Evolutionary conservation across 768 basidiomycete genomes (phyloP).

Genomic region (Butyriboletus loyo): DNA sequence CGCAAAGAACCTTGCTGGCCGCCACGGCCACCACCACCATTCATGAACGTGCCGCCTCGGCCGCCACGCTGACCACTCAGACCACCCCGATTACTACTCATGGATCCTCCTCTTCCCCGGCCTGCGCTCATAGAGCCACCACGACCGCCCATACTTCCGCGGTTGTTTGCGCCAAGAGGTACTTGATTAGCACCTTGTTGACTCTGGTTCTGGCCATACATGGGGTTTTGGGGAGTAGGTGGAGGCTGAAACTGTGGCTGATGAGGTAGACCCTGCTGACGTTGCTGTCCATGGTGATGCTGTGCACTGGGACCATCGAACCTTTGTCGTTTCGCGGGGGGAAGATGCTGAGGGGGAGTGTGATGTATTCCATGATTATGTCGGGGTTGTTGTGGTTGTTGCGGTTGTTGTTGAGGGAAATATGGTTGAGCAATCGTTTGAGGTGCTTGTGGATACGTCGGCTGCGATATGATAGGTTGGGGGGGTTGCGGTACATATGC

Average conservation of each 20-base stretch:
- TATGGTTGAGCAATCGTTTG: constrained; percentile 40
- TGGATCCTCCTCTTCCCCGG: constrained; percentile 49
- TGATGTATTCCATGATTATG: constrained; percentile 55
- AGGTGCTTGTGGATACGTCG: constrained; percentile 44
- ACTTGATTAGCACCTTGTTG: constrained; percentile 45
- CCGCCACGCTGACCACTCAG: constrained; percentile 42
- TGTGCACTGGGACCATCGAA: constrained; percentile 75
- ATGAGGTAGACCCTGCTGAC: constrained; percentile 48
- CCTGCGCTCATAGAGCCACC: constrained; percentile 35
- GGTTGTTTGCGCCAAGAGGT: constrained; percentile 39
- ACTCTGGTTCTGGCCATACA: constrained; percentile 34
- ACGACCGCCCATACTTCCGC: constrained; percentile 46
- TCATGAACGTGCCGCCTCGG: constrained; percentile 37
- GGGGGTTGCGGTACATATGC: constrained; percentile 65
- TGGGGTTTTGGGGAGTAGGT: constrained; percentile 24
- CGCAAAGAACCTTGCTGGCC: constrained; percentile 51
- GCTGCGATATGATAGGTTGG: constrained; percentile 50
- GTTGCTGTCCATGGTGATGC: constrained; percentile 36
- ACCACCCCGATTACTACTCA: constrained; percentile 44
- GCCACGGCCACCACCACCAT: constrained; percentile 41
- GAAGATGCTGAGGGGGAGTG: constrained; percentile 74
- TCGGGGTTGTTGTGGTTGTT: constrained; percentile 42
- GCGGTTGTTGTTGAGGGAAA: constrained; percentile 38
- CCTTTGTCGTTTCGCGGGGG: constrained; percentile 87
- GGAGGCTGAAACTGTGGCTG: constrained; percentile 57